A percentile compares a stretch with the other conserved stretches of the same genome.
phyloP scores from a whole-genome alignment of 2,329 filamentous ascomycete species.

The Diaporthe capsici region DNA sequence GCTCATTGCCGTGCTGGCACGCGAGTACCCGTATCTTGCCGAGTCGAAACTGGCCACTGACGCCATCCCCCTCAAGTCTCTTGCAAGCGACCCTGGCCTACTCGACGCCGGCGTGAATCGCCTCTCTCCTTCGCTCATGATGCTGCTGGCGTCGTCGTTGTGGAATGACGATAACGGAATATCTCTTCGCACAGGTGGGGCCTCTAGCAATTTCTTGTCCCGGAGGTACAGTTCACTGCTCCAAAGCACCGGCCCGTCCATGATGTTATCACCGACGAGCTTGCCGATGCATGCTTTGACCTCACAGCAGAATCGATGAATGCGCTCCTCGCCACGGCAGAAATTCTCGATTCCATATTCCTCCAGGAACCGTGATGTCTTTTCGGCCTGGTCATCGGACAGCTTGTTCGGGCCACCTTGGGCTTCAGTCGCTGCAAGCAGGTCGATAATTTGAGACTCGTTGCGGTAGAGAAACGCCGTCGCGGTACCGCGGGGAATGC shows the following conservation, averaged over 20 bases:
- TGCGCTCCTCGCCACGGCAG: constrained; percentile 93
- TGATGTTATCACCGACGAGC: constrained; percentile 85
- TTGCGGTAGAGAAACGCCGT: constrained; percentile 82
- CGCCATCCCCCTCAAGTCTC: constrained; percentile 71
- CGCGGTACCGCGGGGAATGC: constrained; percentile 57
- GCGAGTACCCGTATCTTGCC: constrained; percentile 72
- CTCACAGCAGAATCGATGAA: constrained; percentile 94
- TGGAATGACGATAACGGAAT: constrained; percentile 60
- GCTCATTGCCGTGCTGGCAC: constrained; percentile 69
- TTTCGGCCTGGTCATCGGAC: constrained; percentile 93
- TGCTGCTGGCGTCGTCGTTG: constrained; percentile 68
- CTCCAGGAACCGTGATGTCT: constrained; percentile 86
- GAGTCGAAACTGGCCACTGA: constrained; percentile 81
- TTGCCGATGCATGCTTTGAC: constrained; percentile 88
- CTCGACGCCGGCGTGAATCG: constrained; percentile 58
- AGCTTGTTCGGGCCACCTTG: constrained; percentile 95
- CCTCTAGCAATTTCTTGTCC: constrained; percentile 76
- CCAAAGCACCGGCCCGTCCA: constrained; percentile 91
- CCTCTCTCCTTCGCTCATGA: constrained; percentile 69
- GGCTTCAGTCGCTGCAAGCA: constrained; percentile 84
- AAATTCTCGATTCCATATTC: constrained; percentile 90
- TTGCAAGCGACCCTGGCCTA: constrained; percentile 66
- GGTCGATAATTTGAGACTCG: constrained; percentile 87
- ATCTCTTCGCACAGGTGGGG: constrained; percentile 57
- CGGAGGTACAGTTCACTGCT: constrained; percentile 89